phyloP scores from a whole-genome alignment of 306 rosid genomes.

The Morella rubra region DNA sequence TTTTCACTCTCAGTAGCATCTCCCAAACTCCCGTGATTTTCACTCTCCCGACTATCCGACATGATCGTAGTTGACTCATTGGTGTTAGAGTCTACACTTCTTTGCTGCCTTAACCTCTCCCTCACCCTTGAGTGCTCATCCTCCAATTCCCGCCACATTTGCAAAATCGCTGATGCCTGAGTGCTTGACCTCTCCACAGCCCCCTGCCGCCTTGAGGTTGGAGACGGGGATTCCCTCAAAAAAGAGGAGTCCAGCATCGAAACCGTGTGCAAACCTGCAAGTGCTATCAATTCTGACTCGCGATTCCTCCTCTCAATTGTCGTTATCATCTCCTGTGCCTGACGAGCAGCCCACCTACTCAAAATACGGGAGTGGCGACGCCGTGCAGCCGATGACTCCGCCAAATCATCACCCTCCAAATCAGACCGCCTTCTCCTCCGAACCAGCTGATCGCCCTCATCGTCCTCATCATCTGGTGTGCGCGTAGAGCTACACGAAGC shows the following conservation, averaged over 20 bases:
- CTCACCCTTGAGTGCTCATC: slow-evolving; percentile 94
- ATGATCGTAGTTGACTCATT: slow-evolving; percentile 59
- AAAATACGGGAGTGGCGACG: slow-evolving; percentile 84
- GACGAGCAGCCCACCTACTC: slow-evolving; percentile 96
- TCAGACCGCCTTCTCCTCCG: slow-evolving; percentile 94
- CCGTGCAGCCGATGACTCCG: slow-evolving; percentile 85
- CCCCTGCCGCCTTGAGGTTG: slow-evolving; percentile 83
- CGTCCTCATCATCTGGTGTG: slow-evolving; percentile 74
- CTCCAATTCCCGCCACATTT: slow-evolving; percentile 99
- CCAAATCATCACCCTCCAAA: slow-evolving; percentile 91
- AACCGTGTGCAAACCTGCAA: slow-evolving; percentile 90
- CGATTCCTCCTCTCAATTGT: slow-evolving; percentile 96
- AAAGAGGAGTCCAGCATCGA: slow-evolving; percentile 96
- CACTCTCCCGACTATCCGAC: slow-evolving; percentile 83
- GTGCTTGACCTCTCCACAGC: slow-evolving; percentile 89
- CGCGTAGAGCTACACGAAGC: slow-evolving; percentile 90
- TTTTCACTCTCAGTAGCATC: slow-evolving; percentile 96
- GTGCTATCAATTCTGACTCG: slow-evolving; percentile 96
- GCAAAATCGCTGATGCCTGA: slow-evolving; percentile 86
- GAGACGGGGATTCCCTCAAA: slow-evolving; percentile 90
- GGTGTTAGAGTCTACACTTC: slow-evolving; percentile 67
- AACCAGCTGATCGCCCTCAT: slow-evolving; percentile 84
- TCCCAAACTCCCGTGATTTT: slow-evolving; percentile 80
- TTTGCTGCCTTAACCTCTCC: slow-evolving; percentile 79
- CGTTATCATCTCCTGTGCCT: slow-evolving; percentile 99